Percentiles rank a stretch among this genome's conserved stretches.
phyloP scores from a whole-genome alignment of 2,329 filamentous ascomycete genomes.

The Helotiales sp. region DNA sequence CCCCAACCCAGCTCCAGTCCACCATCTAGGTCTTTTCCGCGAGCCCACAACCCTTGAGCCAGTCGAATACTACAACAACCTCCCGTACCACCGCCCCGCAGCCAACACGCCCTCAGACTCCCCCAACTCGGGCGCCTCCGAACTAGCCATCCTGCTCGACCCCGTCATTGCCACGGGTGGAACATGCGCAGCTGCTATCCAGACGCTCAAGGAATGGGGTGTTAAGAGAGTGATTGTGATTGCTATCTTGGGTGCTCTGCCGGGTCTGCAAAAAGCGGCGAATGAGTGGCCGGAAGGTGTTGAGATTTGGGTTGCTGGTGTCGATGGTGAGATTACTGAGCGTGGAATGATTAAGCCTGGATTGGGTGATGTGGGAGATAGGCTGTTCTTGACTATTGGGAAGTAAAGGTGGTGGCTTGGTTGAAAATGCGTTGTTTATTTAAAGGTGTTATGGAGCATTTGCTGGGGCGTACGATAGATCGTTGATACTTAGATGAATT shows the following conservation, averaged over 20 bases:
- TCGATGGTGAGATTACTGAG: conserved; percentile 76
- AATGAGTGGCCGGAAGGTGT: conserved; percentile 78
- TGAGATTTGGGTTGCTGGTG: conserved; percentile 80
- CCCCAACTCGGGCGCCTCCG: conserved; percentile 50
- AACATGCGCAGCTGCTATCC: conserved; percentile 87
- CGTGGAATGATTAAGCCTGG: conserved; percentile 90
- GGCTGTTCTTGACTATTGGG: conserved; percentile 86
- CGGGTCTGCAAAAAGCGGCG: conserved; percentile 74
- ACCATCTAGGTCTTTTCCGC: conserved; percentile 94
- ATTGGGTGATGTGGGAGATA: conserved; percentile 87
- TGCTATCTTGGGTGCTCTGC: conserved; percentile 72
- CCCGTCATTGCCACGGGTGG: conserved; percentile 94
- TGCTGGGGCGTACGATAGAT: conserved; percentile 4
- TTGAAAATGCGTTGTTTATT: background rate
- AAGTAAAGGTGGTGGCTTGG: conserved; percentile 56
- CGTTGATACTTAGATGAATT: background rate
- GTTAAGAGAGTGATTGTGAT: conserved; percentile 81
- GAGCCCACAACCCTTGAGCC: conserved; percentile 85
- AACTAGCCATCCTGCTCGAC: conserved; percentile 84
- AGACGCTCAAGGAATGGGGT: conserved; percentile 89
- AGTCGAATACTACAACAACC: conserved; percentile 98
- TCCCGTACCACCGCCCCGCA: conserved; percentile 70
- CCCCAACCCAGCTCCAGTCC: conserved; percentile 77
- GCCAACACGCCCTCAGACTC: conserved; percentile 47
- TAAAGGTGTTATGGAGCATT: conserved; percentile 6